These are phyloP conservation scores for Paraphoma chrysanthemicola DNA, from an alignment of 2,329 filamentous ascomycete genomes.

Conservation along the genomic window DNA sequence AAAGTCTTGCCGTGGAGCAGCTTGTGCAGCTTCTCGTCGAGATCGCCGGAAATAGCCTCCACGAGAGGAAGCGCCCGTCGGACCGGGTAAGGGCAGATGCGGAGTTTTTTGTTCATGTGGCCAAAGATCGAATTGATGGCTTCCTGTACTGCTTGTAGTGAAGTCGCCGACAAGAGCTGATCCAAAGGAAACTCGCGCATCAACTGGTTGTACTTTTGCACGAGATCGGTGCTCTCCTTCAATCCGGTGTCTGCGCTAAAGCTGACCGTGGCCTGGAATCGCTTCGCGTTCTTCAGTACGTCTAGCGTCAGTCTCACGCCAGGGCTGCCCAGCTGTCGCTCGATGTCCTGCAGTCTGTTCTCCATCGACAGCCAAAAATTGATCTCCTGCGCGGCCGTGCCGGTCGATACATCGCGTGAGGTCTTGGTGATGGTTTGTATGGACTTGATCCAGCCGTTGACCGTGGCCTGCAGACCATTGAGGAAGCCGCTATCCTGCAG, in stretches of 20 bases:
- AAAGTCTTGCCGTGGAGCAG: slow-evolving; percentile 85
- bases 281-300: slow-evolving; percentile 94
- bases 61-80: slow-evolving; percentile 90
- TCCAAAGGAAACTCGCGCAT: slow-evolving; percentile 98
- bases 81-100: slow-evolving; percentile 95
- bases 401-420: slow-evolving; percentile 78
- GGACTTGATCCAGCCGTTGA: slow-evolving; percentile 98
- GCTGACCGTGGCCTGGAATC: slow-evolving; percentile 96
- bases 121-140: slow-evolving; percentile 87
- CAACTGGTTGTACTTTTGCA: slow-evolving; percentile 97
- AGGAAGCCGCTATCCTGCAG: slow-evolving; percentile 89
- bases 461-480: slow-evolving; percentile 90
- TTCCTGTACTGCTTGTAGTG: slow-evolving; percentile 85
- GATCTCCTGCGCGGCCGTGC: slow-evolving; percentile 94
- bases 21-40: slow-evolving; percentile 85
- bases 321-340: slow-evolving; percentile 84
- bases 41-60: slow-evolving; percentile 91
- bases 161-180: slow-evolving; percentile 90
- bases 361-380: slow-evolving; percentile 99
- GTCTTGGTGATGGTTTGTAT: slow-evolving; percentile 97
- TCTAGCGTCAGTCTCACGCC: slow-evolving; percentile 91
- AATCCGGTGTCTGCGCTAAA: slow-evolving; percentile 95
- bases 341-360: slow-evolving; percentile 87
- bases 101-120: slow-evolving; percentile 97
- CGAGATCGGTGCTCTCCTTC: slow-evolving; percentile 93